Evolutionary conservation across 2,329 filamentous ascomycete species (phyloP).

Genomic region (Lachnellula hyalina): DNA sequence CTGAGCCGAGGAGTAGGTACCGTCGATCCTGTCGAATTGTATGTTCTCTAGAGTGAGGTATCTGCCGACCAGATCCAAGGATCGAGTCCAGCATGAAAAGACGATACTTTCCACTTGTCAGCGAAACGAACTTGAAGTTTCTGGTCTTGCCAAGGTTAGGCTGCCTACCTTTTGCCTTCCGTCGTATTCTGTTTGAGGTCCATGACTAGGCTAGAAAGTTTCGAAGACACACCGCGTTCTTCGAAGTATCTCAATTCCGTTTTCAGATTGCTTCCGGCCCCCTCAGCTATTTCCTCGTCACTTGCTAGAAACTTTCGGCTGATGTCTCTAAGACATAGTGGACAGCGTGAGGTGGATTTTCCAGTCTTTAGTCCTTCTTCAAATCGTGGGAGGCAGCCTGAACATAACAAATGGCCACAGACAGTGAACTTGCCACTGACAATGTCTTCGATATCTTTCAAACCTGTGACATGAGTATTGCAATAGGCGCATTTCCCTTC

Average conservation of each 20-base stretch:
- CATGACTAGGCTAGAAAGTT: slow-evolving; percentile 4
- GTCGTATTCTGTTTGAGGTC: slow-evolving; percentile 7
- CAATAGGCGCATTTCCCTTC: slow-evolving; percentile 6
- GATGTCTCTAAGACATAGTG: not conserved
- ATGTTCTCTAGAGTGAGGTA: slow-evolving; percentile 6
- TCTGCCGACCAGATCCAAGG: slow-evolving; percentile 9
- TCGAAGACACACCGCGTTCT: slow-evolving; percentile 10
- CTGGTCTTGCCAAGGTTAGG: not conserved
- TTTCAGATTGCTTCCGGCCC: not conserved
- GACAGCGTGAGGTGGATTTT: not conserved
- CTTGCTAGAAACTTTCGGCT: not conserved
- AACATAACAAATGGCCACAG: slow-evolving; percentile 16
- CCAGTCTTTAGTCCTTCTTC: not conserved
- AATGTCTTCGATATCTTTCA: slow-evolving; percentile 3
- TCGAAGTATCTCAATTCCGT: not conserved
- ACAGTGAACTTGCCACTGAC: slow-evolving; percentile 6
- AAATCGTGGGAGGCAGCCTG: slow-evolving; percentile 6
- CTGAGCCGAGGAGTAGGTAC: slow-evolving; percentile 8
- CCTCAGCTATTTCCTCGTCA: not conserved
- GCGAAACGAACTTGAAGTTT: not conserved
- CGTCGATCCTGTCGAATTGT: slow-evolving; percentile 9
- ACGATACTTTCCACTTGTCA: slow-evolving; percentile 6
- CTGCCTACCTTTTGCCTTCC: slow-evolving; percentile 11
- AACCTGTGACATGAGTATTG: not conserved
- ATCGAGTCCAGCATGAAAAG: slow-evolving; percentile 15